A percentile compares a stretch with the other conserved stretches of the same genome.
phyloP scores from a whole-genome alignment of 2,329 filamentous ascomycete genomes.

The Fusarium tupiense region DNA sequence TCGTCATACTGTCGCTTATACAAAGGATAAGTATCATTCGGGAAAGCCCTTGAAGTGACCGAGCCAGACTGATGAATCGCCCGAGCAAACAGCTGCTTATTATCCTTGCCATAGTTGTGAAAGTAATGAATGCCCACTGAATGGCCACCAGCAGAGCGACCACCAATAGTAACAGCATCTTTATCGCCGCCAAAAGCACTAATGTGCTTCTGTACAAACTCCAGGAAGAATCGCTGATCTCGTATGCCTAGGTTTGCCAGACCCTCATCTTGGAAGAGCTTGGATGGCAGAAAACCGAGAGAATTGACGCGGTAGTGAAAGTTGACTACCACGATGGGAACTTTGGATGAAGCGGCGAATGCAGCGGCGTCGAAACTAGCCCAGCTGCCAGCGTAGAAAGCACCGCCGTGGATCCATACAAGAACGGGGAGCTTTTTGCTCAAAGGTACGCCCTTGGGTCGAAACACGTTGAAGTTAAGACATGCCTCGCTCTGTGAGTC shows the following conservation, averaged over 20 bases:
- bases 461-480: constrained; percentile 54
- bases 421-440: constrained; percentile 50
- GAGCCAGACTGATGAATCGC: constrained; percentile 52
- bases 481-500: constrained; percentile 48
- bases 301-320: constrained; percentile 55
- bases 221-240: constrained; percentile 61
- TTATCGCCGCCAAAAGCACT: constrained; percentile 63
- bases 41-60: constrained; percentile 50
- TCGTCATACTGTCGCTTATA: constrained; percentile 47
- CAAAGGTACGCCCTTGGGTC: constrained; percentile 47
- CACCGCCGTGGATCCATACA: constrained; percentile 54
- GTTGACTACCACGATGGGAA: constrained; percentile 55
- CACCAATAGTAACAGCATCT: constrained; percentile 61
- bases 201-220: constrained; percentile 65
- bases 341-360: constrained; percentile 45
- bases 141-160: constrained; percentile 62
- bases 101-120: constrained; percentile 48
- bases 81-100: constrained; percentile 46
- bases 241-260: constrained; percentile 63
- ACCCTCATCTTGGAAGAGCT: constrained; percentile 47
- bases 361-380: constrained; percentile 50
- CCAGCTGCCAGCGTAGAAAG: constrained; percentile 48
- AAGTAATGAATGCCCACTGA: constrained; percentile 52
- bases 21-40: constrained; percentile 47
- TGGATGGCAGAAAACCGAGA: constrained; percentile 57